These are phyloP conservation scores for Verticillium dahliae DNA, from an alignment of 2,329 filamentous ascomycete species.

Conservation along the genomic window DNA sequence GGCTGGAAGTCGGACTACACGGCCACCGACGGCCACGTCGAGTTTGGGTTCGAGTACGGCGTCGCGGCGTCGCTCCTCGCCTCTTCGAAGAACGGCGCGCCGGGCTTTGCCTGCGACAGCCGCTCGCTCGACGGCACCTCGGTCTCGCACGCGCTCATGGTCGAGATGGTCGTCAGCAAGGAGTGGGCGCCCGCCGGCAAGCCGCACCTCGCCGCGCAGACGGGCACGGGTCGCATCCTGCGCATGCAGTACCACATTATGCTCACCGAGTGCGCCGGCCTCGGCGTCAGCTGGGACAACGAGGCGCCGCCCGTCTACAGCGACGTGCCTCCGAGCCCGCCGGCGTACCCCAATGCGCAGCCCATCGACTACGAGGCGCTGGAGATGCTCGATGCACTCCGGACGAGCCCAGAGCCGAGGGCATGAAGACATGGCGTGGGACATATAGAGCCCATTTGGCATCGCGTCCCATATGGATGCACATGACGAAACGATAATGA, in stretches of 20 bases:
- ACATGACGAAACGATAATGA: conserved; percentile 6
- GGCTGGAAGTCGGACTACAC: conserved; percentile 79
- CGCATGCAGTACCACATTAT: conserved; percentile 79
- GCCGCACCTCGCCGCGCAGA: conserved; percentile 66
- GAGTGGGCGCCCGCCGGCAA: conserved; percentile 74
- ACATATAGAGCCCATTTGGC: too few relatives aligned
- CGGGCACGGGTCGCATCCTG: conserved; percentile 82
- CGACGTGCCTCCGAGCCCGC: conserved; percentile 83
- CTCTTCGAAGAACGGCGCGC: conserved; percentile 16
- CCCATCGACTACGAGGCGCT: conserved; percentile 32
- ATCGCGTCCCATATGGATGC: too few relatives aligned
- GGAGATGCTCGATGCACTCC: conserved; percentile 23
- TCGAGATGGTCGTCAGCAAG: conserved; percentile 91
- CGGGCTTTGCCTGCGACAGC: conserved; percentile 65
- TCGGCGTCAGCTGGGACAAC: conserved; percentile 95
- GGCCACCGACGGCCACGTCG: conserved; percentile 52
- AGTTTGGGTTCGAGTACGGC: conserved; percentile 73
- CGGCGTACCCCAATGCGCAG: conserved; percentile 48
- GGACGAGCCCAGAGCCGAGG: not conserved
- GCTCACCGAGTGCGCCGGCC: conserved; percentile 75
- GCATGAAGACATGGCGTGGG: not conserved
- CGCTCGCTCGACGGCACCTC: conserved; percentile 64
- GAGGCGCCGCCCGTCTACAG: conserved; percentile 91
- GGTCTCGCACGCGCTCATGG: conserved; percentile 76
- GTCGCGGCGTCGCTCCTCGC: not conserved